Evolutionary conservation across 768 basidiomycete species (phyloP).

Genomic region (Leucocoprinus sp.): DNA sequence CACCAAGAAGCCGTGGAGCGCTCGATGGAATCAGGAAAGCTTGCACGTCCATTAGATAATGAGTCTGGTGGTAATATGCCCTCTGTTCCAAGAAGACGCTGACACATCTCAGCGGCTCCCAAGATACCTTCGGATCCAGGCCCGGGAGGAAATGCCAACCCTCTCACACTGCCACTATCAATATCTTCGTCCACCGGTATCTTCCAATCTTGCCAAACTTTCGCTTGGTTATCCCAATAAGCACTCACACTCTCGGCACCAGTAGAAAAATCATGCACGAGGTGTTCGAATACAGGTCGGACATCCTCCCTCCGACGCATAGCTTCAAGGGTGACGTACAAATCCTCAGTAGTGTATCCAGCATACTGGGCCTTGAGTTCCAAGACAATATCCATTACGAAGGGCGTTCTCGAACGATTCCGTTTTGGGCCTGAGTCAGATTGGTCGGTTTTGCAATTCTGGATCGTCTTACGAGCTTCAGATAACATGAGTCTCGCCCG

Average conservation of each 20-base stretch:
- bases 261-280: constrained; percentile 21
- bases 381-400: constrained; percentile 41
- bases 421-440: constrained; percentile 14
- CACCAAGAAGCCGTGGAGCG: constrained; percentile 32
- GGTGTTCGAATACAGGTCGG: constrained; percentile 9
- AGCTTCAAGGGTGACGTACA: constrained; percentile 10
- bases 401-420: constrained; percentile 22
- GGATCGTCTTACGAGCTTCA: constrained; percentile 22
- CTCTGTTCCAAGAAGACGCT: neutral
- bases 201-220: constrained; percentile 19
- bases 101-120: neutral
- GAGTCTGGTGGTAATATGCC: constrained; percentile 1
- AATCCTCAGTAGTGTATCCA: constrained; percentile 22
- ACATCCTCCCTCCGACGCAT: constrained; percentile 10
- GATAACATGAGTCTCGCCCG: constrained; percentile 15
- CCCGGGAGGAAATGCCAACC: constrained; percentile 1
- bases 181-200: neutral
- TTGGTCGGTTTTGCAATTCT: constrained; percentile 5
- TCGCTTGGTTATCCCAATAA: constrained; percentile 30
- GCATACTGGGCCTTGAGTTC: constrained; percentile 26
- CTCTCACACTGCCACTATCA: neutral
- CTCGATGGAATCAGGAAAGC: constrained; percentile 36
- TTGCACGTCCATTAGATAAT: constrained; percentile 6
- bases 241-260: constrained; percentile 22
- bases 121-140: neutral